phyloP scores from a whole-genome alignment of 1,139 yeast species.

The Blastobotrys malaysiensis region DNA sequence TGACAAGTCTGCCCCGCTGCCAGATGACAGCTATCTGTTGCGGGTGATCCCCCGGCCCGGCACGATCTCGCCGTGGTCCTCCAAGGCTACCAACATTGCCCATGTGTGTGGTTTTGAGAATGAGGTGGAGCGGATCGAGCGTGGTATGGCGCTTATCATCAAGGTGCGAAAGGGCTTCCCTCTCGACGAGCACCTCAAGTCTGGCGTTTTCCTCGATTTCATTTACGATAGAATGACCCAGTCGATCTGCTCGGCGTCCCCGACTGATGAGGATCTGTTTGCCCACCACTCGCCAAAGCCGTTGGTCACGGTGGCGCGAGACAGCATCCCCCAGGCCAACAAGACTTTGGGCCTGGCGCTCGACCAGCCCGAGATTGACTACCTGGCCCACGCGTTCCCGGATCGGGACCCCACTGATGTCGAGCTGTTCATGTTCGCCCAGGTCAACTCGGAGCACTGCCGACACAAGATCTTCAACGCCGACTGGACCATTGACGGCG shows the following conservation, averaged over 20 bases:
- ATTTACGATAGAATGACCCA: constrained; percentile 91
- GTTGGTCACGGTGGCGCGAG: constrained; percentile 58
- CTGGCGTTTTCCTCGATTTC: constrained; percentile 55
- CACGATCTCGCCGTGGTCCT: constrained; percentile 98
- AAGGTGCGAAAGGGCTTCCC: constrained; percentile 66
- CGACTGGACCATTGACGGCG: constrained; percentile 93
- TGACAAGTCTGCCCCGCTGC: constrained; percentile 32
- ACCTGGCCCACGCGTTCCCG: constrained; percentile 73
- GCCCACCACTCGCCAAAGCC: constrained; percentile 80
- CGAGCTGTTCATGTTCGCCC: constrained; percentile 98
- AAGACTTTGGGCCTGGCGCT: constrained; percentile 83
- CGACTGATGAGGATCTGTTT: constrained; percentile 65
- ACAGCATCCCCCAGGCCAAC: constrained; percentile 70
- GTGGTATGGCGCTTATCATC: constrained; percentile 75
- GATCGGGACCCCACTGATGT: constrained; percentile 97
- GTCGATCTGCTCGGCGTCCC: constrained; percentile 46
- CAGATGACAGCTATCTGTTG: constrained; percentile 53
- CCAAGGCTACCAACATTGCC: constrained; percentile 94
- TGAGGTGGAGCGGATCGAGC: constrained; percentile 75
- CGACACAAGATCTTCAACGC: constrained; percentile 99
- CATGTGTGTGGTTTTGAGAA: constrained; percentile 77
- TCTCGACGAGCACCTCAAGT: constrained; percentile 47
- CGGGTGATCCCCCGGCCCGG: constrained; percentile 90
- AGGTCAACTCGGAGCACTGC: constrained; percentile 98
- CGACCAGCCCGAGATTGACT: constrained; percentile 88